phyloP scores from a whole-genome alignment of 805 yeast species.

The Suhomyces sp. region DNA sequence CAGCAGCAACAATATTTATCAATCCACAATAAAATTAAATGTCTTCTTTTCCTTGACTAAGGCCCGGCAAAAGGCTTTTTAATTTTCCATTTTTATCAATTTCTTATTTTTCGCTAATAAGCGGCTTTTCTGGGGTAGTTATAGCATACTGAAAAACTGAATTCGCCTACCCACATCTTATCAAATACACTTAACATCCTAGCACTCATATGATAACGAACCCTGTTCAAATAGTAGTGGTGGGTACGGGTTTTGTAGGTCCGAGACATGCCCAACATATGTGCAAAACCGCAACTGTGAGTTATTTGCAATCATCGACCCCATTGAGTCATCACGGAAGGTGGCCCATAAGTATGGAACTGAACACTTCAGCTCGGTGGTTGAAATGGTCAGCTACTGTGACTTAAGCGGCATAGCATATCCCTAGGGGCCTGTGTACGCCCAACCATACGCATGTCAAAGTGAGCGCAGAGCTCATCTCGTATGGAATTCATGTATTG shows the following conservation, averaged over 20 bases:
- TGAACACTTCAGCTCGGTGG: conserved; percentile 17
- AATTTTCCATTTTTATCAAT: neutral
- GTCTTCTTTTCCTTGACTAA: too few relatives aligned
- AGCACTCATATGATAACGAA: too few relatives aligned
- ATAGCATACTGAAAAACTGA: neutral
- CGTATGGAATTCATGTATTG: conserved; percentile 34
- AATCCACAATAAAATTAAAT: too few relatives aligned
- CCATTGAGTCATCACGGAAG: conserved; percentile 18
- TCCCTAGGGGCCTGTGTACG: conserved; percentile 43
- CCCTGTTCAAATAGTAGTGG: conserved; percentile 13
- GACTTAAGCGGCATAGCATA: conserved; percentile 13
- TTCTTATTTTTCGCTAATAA: neutral
- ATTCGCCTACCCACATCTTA: too few relatives aligned
- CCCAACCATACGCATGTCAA: conserved; percentile 42
- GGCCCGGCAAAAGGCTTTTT: too few relatives aligned
- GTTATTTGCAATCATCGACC: conserved; percentile 26
- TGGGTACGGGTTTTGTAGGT: conserved; percentile 29
- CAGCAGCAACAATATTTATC: too few relatives aligned
- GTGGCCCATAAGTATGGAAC: conserved; percentile 17
- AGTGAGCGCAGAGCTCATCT: conserved; percentile 32
- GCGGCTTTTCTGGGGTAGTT: neutral
- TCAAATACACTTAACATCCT: too few relatives aligned
- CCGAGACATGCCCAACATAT: conserved; percentile 26
- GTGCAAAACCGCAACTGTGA: conserved; percentile 17
- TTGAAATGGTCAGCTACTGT: conserved; percentile 19